Conservation (phyloP, 306 rosid species). For the Ormosia emarginata region DNA sequence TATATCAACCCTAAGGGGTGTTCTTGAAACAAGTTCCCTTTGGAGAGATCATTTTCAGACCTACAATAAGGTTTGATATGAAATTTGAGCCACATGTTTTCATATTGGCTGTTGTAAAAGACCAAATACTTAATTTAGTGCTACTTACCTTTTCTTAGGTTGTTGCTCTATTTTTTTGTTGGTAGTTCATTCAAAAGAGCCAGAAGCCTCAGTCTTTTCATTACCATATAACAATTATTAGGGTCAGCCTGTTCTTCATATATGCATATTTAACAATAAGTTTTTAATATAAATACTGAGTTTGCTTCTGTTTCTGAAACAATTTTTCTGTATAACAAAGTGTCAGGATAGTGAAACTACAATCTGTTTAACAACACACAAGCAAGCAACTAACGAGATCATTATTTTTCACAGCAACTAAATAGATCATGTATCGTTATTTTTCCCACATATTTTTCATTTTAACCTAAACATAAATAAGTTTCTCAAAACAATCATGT, state of each 20-base stretch:
- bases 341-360: background rate
- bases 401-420: background rate
- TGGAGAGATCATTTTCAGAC: conserved; percentile 99
- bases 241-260: background rate
- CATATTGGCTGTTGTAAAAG: background rate
- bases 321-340: background rate
- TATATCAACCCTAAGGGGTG: conserved; percentile 91
- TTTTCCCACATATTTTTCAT: background rate
- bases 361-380: background rate
- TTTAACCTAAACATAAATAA: background rate
- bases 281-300: background rate
- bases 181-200: background rate
- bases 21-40: conserved; percentile 94
- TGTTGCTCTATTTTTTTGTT: background rate
- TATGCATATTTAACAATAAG: too few relatives aligned
- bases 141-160: background rate
- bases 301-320: background rate
- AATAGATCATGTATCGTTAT: background rate
- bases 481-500: background rate
- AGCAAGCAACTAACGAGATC: background rate
- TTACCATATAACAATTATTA: background rate
- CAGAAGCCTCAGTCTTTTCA: background rate
- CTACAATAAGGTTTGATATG: conserved; percentile 70
- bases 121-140: background rate
- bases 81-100: background rate